Percentiles rank a stretch among this genome's conserved stretches.
phyloP scores from a whole-genome alignment of 2,329 filamentous ascomycete genomes.

The Raffaelea albimanens region DNA sequence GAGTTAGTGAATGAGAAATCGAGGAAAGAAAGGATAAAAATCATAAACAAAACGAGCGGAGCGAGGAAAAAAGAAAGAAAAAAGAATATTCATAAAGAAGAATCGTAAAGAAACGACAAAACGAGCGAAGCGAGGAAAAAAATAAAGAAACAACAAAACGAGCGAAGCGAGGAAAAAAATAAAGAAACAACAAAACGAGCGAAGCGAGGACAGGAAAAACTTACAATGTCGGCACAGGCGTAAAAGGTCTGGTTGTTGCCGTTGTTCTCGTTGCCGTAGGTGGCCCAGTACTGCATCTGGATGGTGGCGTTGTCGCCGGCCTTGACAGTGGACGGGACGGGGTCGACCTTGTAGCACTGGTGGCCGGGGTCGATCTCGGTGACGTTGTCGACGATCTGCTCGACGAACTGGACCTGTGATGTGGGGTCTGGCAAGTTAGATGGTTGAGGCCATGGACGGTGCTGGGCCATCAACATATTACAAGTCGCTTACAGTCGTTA shows the following conservation, averaged over 20 bases:
- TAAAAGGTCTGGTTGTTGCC: conserved; percentile 25
- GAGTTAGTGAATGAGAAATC: not conserved
- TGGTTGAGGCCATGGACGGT: too few relatives aligned
- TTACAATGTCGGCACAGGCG: conserved; percentile 27
- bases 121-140: not conserved
- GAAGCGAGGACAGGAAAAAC: not conserved
- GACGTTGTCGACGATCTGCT: conserved; percentile 19
- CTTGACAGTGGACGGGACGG: conserved; percentile 16
- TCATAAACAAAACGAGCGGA: not conserved
- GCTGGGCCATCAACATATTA: conserved; percentile 6
- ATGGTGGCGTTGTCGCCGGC: conserved; percentile 26
- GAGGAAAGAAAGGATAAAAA: too few relatives aligned
- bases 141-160: not conserved
- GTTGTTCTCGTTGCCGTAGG: conserved; percentile 13
- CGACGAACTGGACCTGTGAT: conserved; percentile 21
- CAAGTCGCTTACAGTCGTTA: conserved; percentile 28
- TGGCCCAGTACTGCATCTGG: conserved; percentile 26
- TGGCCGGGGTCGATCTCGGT: conserved; percentile 24
- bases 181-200: not conserved
- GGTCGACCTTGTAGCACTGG: conserved; percentile 25
- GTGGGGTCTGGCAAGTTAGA: conserved; percentile 17
- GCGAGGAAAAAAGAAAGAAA: not conserved
- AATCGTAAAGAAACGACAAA: too few relatives aligned
- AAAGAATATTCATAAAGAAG: not conserved
- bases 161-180: not conserved